Evolutionary conservation across 371 early-diverging fungal species (phyloP).

Genomic region (Mortierella sp.): DNA sequence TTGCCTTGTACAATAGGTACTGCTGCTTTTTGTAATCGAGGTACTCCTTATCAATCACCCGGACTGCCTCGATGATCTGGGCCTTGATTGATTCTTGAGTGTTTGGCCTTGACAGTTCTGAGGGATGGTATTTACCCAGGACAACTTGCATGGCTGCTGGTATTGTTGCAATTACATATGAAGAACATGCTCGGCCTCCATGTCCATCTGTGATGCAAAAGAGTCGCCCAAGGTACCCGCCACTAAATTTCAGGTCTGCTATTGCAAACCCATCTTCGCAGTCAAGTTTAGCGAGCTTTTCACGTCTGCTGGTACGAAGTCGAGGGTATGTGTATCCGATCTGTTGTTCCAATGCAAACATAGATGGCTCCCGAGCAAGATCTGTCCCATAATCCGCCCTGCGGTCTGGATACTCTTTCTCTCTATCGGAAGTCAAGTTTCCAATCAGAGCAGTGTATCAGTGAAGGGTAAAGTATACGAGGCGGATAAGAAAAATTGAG

Average conservation of each 20-base stretch:
- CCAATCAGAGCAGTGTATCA: background rate
- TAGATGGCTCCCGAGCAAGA: conserved; percentile 27
- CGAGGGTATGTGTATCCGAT: conserved; percentile 74
- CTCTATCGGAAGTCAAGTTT: conserved; percentile 4
- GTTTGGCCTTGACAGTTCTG: conserved; percentile 48
- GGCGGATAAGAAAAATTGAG: background rate
- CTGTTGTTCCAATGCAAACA: conserved; percentile 71
- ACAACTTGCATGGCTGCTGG: conserved; percentile 62
- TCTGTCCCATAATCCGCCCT: conserved; percentile 47
- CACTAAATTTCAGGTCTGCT: conserved; percentile 57
- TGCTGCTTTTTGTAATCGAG: conserved; percentile 62
- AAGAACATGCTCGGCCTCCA: conserved; percentile 73
- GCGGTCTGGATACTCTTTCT: conserved; percentile 40
- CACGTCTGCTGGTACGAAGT: conserved; percentile 64
- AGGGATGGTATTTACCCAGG: conserved; percentile 58
- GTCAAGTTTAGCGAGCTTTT: conserved; percentile 65
- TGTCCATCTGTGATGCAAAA: conserved; percentile 75
- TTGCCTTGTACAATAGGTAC: conserved; percentile 50
- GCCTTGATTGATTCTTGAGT: conserved; percentile 58
- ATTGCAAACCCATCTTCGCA: conserved; percentile 74
- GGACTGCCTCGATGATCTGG: conserved; percentile 63
- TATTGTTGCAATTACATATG: conserved; percentile 66
- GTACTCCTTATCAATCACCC: conserved; percentile 64
- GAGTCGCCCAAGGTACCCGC: conserved; percentile 58
- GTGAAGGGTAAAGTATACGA: background rate